These are phyloP conservation scores for Dipodascus geniculatus DNA, from an alignment of 805 yeast species.

Conservation along the genomic window DNA sequence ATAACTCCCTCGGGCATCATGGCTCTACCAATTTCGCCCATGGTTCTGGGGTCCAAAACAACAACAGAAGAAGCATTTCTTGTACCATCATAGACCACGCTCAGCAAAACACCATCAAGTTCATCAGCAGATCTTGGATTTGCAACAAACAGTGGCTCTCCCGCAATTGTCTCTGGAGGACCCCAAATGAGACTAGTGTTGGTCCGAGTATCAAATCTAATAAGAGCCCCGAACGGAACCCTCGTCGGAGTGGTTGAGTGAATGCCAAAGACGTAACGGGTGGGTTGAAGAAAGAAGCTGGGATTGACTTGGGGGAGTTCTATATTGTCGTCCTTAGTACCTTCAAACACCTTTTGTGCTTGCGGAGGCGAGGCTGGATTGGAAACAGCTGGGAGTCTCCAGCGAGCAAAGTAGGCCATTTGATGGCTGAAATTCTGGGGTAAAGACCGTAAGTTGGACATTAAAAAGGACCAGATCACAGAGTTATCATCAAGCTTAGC, in stretches of 20 bases:
- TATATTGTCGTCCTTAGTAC: background rate
- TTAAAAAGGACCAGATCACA: background rate
- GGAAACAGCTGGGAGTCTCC: background rate
- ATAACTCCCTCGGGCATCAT: slow-evolving; percentile 6
- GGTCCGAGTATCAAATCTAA: background rate
- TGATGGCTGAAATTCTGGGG: background rate
- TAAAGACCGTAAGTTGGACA: background rate
- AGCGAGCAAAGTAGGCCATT: background rate
- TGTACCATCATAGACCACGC: slow-evolving; percentile 9
- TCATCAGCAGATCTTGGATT: slow-evolving; percentile 1
- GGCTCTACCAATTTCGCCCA: slow-evolving; percentile 10
- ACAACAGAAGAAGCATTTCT: slow-evolving; percentile 7
- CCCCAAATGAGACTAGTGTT: slow-evolving; percentile 2
- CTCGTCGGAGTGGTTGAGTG: background rate
- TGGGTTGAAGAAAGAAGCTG: background rate
- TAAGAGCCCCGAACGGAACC: background rate
- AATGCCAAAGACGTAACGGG: slow-evolving; percentile 3
- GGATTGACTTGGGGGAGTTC: slow-evolving; percentile 1
- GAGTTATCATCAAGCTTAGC: background rate
- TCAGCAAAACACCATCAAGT: slow-evolving; percentile 10
- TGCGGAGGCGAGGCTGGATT: background rate
- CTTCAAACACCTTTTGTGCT: background rate
- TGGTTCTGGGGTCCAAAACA: slow-evolving; percentile 10
- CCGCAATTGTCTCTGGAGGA: slow-evolving; percentile 3
- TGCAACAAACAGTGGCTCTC: slow-evolving; percentile 7